Evolutionary conservation across 1,284 basidiomycete genomes (phyloP).

Genomic region (Ceratobasidium sp.): DNA sequence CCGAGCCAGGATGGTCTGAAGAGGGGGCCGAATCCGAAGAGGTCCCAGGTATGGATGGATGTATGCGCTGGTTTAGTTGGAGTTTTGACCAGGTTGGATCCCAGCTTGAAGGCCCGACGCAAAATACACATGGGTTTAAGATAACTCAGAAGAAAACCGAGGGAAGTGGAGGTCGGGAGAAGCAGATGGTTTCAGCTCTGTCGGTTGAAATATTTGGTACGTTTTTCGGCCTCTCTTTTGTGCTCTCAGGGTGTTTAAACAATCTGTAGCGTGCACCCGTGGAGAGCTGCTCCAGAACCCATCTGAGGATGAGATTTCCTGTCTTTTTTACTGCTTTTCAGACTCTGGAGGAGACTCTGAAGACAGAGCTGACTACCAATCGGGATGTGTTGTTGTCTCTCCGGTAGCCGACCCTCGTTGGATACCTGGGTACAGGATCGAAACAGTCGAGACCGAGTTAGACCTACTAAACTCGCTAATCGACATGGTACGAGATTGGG

Average conservation of each 20-base stretch:
- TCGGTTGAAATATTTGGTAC: conserved; percentile 87
- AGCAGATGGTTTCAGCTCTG: conserved; percentile 82
- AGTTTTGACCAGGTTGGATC: background rate
- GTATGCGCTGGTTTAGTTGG: conserved; percentile 14
- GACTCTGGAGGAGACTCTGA: conserved; percentile 61
- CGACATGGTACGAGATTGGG: conserved; percentile 79
- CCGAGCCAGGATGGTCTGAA: conserved; percentile 40
- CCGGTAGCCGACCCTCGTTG: conserved; percentile 50
- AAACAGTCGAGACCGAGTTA: conserved; percentile 76
- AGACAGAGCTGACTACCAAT: conserved; percentile 59
- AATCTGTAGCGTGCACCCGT: conserved; percentile 68
- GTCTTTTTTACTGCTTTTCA: conserved; percentile 76
- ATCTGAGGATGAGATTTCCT: conserved; percentile 74
- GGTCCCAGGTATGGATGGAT: conserved; percentile 42
- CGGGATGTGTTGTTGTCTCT: conserved; percentile 71
- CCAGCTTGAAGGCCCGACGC: conserved; percentile 85
- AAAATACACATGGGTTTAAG: conserved; percentile 65
- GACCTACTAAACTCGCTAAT: conserved; percentile 84
- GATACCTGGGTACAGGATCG: conserved; percentile 49
- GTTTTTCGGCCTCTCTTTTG: conserved; percentile 48
- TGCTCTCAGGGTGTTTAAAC: background rate
- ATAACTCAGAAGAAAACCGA: conserved; percentile 63
- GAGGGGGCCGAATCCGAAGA: conserved; percentile 12
- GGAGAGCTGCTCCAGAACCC: conserved; percentile 76
- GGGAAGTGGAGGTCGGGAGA: conserved; percentile 64